phyloP scores from a whole-genome alignment of 345 rosid genomes.

The Populus tremula region DNA sequence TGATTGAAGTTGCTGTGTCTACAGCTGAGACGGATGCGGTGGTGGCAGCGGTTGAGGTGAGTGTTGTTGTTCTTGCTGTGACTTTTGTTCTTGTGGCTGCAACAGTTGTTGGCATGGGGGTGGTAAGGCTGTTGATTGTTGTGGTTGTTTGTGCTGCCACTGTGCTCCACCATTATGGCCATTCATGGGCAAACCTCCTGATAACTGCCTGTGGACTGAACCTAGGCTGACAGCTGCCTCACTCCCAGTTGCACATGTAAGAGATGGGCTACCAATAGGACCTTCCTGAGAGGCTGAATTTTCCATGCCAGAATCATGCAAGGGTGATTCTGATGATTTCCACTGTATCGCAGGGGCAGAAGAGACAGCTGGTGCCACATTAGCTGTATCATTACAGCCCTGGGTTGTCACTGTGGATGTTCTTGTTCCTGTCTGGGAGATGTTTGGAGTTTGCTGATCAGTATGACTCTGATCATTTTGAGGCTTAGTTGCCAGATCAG shows the following conservation, averaged over 20 bases:
- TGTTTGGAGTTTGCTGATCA: conserved; percentile 45
- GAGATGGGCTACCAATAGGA: conserved; percentile 42
- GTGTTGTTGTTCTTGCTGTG: conserved; percentile 31
- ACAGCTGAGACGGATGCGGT: conserved; percentile 55
- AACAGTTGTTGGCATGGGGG: conserved; percentile 44
- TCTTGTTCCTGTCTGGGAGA: conserved; percentile 36
- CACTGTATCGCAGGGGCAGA: conserved; percentile 41
- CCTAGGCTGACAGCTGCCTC: conserved; percentile 53
- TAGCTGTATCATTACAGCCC: conserved; percentile 47
- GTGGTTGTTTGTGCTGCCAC: conserved; percentile 51
- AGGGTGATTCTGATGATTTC: conserved; percentile 61
- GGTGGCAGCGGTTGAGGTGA: conserved; percentile 30
- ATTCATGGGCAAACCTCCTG: conserved; percentile 54
- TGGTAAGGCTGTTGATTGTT: conserved; percentile 41
- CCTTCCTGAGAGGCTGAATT: conserved; percentile 44
- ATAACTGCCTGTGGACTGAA: conserved; percentile 54
- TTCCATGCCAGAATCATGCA: conserved; percentile 37
- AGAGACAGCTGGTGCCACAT: conserved; percentile 34
- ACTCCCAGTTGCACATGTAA: conserved; percentile 44
- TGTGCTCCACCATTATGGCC: conserved; percentile 41
- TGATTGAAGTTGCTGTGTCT: conserved; percentile 57
- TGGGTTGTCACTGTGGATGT: conserved; percentile 38
- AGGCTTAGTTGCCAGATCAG: conserved; percentile 50
- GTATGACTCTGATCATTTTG: conserved; percentile 50
- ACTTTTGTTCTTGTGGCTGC: conserved; percentile 49